phyloP scores from a whole-genome alignment of 306 rosid species.

The Prunus padus region DNA sequence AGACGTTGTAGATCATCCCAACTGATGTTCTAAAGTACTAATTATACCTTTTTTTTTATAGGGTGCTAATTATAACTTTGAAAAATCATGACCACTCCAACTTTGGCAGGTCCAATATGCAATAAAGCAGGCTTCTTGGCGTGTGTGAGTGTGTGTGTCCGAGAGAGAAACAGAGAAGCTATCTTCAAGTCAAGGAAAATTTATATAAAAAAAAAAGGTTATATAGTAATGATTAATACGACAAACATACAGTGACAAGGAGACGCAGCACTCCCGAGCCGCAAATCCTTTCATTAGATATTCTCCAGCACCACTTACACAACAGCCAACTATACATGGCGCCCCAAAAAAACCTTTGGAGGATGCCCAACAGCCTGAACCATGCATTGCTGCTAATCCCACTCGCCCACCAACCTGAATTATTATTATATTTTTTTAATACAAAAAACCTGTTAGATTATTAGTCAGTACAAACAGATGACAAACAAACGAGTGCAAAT shows the following conservation, averaged over 20 bases:
- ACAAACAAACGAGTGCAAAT: constrained; percentile 17
- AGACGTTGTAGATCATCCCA: neutral
- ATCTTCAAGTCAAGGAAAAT: neutral
- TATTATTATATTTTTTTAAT: neutral
- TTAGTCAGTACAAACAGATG: constrained; percentile 15
- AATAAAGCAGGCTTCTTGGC: neutral
- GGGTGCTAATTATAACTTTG: neutral
- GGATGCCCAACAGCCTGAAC: constrained; percentile 98
- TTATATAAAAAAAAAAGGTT: neutral
- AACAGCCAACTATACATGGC: constrained; percentile 81
- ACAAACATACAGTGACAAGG: constrained; percentile 68
- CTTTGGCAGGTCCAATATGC: constrained; percentile 9
- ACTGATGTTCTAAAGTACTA: neutral
- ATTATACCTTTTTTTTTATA: no score
- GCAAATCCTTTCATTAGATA: constrained; percentile 92
- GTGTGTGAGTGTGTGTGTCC: neutral
- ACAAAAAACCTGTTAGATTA: constrained; percentile 9
- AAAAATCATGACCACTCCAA: neutral
- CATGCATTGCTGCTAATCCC: constrained; percentile 84
- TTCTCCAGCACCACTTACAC: constrained; percentile 91
- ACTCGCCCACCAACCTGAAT: constrained; percentile 84
- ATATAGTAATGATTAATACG: neutral
- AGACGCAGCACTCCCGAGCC: constrained; percentile 81
- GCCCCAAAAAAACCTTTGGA: constrained; percentile 83
- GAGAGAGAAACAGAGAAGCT: neutral